phyloP scores from a whole-genome alignment of 352 stramenopile species.

The Globisporangium spinosum region DNA sequence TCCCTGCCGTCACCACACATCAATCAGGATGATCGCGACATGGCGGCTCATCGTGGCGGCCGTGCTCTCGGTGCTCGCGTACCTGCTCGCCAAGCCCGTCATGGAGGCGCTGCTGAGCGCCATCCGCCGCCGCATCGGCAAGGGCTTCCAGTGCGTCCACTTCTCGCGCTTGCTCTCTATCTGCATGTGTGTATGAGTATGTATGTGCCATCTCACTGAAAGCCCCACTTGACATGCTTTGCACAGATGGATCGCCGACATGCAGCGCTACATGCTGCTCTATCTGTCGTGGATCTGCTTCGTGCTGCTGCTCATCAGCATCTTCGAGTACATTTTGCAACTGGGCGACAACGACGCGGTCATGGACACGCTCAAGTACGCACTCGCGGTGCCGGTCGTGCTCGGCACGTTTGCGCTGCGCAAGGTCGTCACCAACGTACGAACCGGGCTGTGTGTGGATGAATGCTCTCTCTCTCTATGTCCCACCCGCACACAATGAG shows the following conservation, averaged over 20 bases:
- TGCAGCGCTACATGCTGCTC: constrained; percentile 72
- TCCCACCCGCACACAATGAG: background rate
- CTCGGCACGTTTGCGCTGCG: constrained; percentile 71
- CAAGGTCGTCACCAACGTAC: constrained; percentile 76
- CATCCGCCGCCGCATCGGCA: constrained; percentile 53
- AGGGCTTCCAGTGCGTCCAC: constrained; percentile 44
- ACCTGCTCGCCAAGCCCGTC: constrained; percentile 47
- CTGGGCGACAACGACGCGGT: constrained; percentile 45
- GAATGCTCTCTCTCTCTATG: background rate
- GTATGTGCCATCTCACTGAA: background rate
- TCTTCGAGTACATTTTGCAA: constrained; percentile 53
- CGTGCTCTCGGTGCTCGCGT: constrained; percentile 39
- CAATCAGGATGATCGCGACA: constrained; percentile 31
- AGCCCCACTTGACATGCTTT: background rate
- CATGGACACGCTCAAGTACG: constrained; percentile 50
- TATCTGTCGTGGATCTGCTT: constrained; percentile 76
- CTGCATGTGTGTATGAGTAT: background rate
- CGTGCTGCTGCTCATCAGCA: constrained; percentile 40
- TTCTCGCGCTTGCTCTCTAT: background rate
- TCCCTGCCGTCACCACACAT: background rate
- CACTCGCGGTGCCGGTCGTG: constrained; percentile 60
- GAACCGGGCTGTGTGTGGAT: background rate
- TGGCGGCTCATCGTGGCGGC: constrained; percentile 56
- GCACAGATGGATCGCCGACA: constrained; percentile 67
- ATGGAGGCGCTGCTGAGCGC: constrained; percentile 48